These are phyloP conservation scores for Cyclocybe cylindracea DNA, from an alignment of 768 basidiomycete genomes.

Conservation along the genomic window DNA sequence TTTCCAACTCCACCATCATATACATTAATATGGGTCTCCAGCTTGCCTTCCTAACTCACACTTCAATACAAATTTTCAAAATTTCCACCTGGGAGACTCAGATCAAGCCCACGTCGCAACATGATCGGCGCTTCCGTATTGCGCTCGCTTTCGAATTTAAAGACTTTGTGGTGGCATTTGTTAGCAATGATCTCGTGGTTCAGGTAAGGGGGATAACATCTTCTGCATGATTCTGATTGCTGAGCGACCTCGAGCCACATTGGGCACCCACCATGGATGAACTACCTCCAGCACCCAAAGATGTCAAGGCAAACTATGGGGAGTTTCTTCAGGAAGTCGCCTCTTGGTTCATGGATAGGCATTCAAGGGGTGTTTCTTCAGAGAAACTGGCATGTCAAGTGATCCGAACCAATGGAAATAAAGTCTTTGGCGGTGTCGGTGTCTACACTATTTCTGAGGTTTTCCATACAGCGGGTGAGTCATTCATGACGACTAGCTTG, in stretches of 20 bases:
- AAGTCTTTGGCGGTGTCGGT: constrained; percentile 7
- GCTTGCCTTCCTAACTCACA: constrained; percentile 12
- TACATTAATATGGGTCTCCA: background rate
- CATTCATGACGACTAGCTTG: background rate
- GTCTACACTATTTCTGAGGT: constrained; percentile 13
- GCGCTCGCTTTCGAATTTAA: constrained; percentile 10
- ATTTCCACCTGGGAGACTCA: constrained; percentile 1
- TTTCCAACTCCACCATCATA: background rate
- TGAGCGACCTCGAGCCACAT: background rate
- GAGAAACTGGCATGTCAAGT: constrained; percentile 7
- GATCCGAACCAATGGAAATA: constrained; percentile 1
- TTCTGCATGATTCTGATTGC: background rate
- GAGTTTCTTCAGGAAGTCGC: constrained; percentile 6
- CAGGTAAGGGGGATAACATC: constrained; percentile 6
- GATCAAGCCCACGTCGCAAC: background rate
- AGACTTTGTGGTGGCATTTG: constrained; percentile 12
- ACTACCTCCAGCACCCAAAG: background rate
- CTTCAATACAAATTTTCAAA: constrained; percentile 8
- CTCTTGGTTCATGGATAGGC: too few relatives aligned
- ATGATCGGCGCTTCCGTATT: constrained; percentile 4
- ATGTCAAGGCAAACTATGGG: constrained; percentile 1
- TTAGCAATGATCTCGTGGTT: constrained; percentile 8
- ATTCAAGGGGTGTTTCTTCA: background rate
- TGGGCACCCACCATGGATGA: background rate
- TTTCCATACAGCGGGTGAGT: constrained; percentile 11